Evolutionary conservation across 2,329 filamentous ascomycete species (phyloP), one percentile per base, ranked within the genome.

Genomic region (Aspergillus unguis): DNA sequence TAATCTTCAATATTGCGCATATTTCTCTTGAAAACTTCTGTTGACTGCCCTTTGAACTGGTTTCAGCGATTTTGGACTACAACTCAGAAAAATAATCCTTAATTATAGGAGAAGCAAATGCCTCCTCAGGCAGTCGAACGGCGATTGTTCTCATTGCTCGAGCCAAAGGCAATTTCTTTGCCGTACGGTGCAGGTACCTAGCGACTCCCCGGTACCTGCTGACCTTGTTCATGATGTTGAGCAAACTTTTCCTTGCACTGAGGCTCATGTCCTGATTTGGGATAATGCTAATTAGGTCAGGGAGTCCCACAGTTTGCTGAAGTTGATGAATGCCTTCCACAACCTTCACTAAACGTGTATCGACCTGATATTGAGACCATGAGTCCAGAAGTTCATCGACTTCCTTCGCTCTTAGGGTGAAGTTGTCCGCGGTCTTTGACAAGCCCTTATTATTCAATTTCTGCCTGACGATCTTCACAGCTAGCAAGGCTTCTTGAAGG

Each of bases 191-290:
- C 4, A 78, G 58, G 23, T 65, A 62, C 8, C 58, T 52, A 23
- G 71, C 65, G 36, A 63, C 63, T 37, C 73, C 65, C 17, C 59
- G 57, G 41, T 76, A 77, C 46, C 69, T 63, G n/a, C 70, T 64
- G 2, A 76, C 64, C 52, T 74, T 75, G 1, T 17, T 47, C 1
- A 76, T 44, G 23, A 66, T 70, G 10, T 71, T 70, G 4, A 66
- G 29, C 1, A 73, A 52, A 43, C 60, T 66, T 6, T 25, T 25
- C 43, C 50, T 58, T n/a, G 41, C 37, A 5, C 9, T 44, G 0
- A 55, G 50, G 5, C 47, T 32, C 55, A 70, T 63, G 6, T 54
- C 36, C 4, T 32, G 31, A 17, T 62, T 48, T 4, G 62, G 57
- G 29, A 71, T 65, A 0, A 41, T 43, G 6, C 52, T 9, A 10